Evolutionary conservation across 2,329 filamentous ascomycete genomes (phyloP).

Genomic region (Trichoderma sp.): DNA sequence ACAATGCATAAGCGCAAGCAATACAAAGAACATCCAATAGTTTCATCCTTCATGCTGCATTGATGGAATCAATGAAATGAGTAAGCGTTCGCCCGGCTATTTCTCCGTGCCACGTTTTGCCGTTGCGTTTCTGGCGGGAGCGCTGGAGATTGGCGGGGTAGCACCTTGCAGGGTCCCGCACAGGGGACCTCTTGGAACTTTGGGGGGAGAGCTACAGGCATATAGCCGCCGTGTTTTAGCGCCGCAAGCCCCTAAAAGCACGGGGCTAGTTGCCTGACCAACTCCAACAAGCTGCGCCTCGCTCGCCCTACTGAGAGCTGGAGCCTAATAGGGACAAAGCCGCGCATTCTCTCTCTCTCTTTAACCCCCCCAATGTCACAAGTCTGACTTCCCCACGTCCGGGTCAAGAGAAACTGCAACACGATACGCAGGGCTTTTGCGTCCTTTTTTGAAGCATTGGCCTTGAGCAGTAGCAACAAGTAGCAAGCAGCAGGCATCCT

Average conservation of each 20-base stretch:
- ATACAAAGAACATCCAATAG: not conserved
- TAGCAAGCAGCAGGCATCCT: not conserved
- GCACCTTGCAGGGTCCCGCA: slow-evolving; percentile 6
- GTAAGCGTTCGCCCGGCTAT: not conserved
- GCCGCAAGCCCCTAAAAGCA: not conserved
- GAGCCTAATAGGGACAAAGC: slow-evolving; percentile 14
- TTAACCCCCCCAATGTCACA: not conserved
- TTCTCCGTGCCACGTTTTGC: slow-evolving; percentile 16
- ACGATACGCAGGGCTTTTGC: slow-evolving; percentile 2
- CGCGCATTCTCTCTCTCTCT: slow-evolving; percentile 12
- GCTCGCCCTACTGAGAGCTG: not conserved
- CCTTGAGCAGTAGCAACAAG: not conserved
- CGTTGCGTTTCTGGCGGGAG: slow-evolving; percentile 5
- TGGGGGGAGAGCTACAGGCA: not conserved
- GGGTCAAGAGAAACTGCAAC: not conserved
- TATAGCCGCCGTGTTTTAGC: slow-evolving; percentile 1
- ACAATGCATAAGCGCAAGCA: not conserved
- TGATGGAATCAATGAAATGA: not conserved
- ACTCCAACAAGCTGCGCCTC: slow-evolving; percentile 18
- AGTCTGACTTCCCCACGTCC: slow-evolving; percentile 13
- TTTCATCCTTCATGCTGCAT: not conserved
- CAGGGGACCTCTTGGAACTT: not conserved
- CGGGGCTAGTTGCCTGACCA: slow-evolving; percentile 11
- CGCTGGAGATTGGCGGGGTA: slow-evolving; percentile 19
- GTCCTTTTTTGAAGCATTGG: not conserved